Conservation (phyloP, 179 eudicot genomes). For the Beta macrorhiza region DNA sequence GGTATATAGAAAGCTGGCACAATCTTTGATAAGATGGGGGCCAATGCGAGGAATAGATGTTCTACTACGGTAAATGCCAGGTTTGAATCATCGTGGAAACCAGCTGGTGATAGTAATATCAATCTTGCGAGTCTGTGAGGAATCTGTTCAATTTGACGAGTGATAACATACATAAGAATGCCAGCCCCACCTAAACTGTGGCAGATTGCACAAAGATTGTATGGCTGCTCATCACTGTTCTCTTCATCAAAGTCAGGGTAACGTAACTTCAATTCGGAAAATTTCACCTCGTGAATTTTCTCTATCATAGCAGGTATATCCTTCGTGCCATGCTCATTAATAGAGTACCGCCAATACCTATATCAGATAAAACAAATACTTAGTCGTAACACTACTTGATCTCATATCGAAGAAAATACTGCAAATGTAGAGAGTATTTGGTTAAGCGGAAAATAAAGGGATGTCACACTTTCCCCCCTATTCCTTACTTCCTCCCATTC, state of each 20-base stretch:
- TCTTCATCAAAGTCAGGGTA: constrained; percentile 43
- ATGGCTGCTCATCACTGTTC: constrained; percentile 50
- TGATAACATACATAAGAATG: constrained; percentile 69
- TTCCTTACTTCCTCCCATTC: no score
- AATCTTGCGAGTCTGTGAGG: constrained; percentile 82
- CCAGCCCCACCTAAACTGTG: constrained; percentile 98
- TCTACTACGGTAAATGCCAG: constrained; percentile 58
- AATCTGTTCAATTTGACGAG: constrained; percentile 58
- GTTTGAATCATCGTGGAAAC: constrained; percentile 81
- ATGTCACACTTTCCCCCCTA: no score
- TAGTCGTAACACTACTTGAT: background rate
- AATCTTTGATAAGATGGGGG: constrained; percentile 67
- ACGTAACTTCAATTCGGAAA: constrained; percentile 54
- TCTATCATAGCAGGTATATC: constrained; percentile 90
- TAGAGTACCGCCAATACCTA: constrained; percentile 94
- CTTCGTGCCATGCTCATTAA: constrained; percentile 89
- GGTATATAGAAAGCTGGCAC: constrained; percentile 90
- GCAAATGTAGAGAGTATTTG: no score
- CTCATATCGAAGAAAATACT: background rate
- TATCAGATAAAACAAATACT: constrained; percentile 5
- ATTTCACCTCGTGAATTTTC: constrained; percentile 82
- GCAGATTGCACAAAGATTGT: constrained; percentile 74
- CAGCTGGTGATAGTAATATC: constrained; percentile 87
- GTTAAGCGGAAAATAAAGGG: no score
- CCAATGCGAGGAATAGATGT: constrained; percentile 44